Evolutionary conservation across 2,329 filamentous ascomycete species (phyloP).

Genomic region (Colletotrichum sp.): DNA sequence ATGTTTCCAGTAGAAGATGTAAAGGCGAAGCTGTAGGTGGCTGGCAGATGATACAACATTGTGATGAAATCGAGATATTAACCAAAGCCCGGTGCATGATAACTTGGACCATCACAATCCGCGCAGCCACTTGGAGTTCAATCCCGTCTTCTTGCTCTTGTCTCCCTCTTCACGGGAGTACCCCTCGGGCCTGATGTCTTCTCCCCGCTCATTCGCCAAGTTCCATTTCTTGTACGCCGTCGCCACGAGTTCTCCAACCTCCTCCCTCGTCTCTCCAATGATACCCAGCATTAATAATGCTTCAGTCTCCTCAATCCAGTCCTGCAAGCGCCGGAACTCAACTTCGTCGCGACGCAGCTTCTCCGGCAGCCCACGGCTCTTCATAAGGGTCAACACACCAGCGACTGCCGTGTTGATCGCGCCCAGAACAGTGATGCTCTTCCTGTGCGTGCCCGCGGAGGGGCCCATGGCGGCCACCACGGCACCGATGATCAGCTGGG

Average conservation of each 20-base stretch:
- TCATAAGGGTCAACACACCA: constrained; percentile 62
- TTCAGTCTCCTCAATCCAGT: constrained; percentile 61
- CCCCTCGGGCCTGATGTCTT: constrained; percentile 43
- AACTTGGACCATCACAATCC: not conserved
- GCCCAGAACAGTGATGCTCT: constrained; percentile 61
- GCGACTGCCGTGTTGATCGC: constrained; percentile 68
- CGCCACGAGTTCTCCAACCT: constrained; percentile 48
- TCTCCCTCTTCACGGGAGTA: not conserved
- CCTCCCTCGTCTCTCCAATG: constrained; percentile 44
- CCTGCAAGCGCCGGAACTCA: constrained; percentile 51
- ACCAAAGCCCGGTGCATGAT: fast-evolving
- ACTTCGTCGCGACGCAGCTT: constrained; percentile 50
- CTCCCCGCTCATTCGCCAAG: constrained; percentile 42
- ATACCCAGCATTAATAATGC: constrained; percentile 45
- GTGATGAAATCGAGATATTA: not conserved
- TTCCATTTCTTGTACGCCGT: constrained; percentile 48
- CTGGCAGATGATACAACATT: not conserved
- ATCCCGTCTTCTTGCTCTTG: not conserved
- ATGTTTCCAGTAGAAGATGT: not conserved
- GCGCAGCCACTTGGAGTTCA: not conserved
- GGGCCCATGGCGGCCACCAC: constrained; percentile 51
- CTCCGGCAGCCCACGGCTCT: constrained; percentile 55
- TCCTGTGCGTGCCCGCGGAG: constrained; percentile 51
- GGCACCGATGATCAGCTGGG: constrained; percentile 53
- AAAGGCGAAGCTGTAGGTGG: not conserved